These are phyloP conservation scores for Erodium maritimum DNA, from an alignment of 345 rosid genomes.

Conservation along the genomic window DNA sequence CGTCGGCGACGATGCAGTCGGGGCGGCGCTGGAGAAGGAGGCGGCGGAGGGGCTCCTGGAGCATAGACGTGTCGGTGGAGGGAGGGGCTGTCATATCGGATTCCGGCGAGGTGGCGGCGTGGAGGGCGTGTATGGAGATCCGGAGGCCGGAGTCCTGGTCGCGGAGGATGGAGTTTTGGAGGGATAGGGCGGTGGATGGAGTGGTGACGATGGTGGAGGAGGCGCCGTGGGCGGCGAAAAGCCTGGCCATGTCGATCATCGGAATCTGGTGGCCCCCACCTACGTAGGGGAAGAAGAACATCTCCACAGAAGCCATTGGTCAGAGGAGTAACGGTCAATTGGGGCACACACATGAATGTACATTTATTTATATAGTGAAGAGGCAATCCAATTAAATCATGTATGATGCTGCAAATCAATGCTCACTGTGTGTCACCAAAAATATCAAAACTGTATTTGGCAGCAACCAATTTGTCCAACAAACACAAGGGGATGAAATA, in stretches of 20 bases:
- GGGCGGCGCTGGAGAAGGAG: slow-evolving; percentile 16
- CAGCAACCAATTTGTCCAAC: too few species aligned
- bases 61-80: slow-evolving; percentile 9
- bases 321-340: too few species aligned
- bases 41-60: slow-evolving; percentile 17
- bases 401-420: too few species aligned
- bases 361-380: too few species aligned
- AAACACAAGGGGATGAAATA: too few species aligned
- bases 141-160: slow-evolving; percentile 8
- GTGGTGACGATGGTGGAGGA: slow-evolving; percentile 28
- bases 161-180: slow-evolving; percentile 11
- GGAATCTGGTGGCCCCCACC: slow-evolving; percentile 28
- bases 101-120: slow-evolving; percentile 9
- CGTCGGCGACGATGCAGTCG: slow-evolving; percentile 36
- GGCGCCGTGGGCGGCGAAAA: slow-evolving; percentile 21
- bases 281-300: slow-evolving; percentile 32
- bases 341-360: too few species aligned
- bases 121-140: slow-evolving; percentile 8
- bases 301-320: neutral
- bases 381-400: too few species aligned
- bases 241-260: slow-evolving; percentile 24
- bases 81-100: slow-evolving; percentile 12
- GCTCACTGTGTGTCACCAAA: too few species aligned
- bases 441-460: too few species aligned
- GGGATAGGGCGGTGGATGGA: slow-evolving; percentile 11